A percentile compares a stretch with the other conserved stretches of the same genome.
phyloP scores from a whole-genome alignment of 2,329 filamentous ascomycete genomes.

The Helotiales sp. region DNA sequence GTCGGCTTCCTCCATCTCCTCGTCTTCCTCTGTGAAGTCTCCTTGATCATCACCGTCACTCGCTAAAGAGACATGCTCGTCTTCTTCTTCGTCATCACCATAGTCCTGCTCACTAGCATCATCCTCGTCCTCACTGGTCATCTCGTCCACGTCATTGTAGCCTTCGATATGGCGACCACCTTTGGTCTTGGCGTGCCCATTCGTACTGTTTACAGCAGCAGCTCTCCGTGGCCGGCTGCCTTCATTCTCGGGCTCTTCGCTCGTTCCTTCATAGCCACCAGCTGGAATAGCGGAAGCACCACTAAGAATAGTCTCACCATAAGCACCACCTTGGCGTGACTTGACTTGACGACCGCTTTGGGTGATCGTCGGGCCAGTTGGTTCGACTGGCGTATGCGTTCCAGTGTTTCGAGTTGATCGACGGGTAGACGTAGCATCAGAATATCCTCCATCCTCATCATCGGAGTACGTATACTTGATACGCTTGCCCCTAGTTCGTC shows the following conservation, averaged over 20 bases:
- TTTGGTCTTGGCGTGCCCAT: conserved; percentile 33
- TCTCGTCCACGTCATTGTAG: conserved; percentile 61
- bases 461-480: conserved; percentile 97
- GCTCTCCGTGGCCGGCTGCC: conserved; percentile 43
- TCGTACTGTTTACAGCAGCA: conserved; percentile 27
- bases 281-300: conserved; percentile 37
- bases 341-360: conserved; percentile 85
- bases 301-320: conserved; percentile 55
- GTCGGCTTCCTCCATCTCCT: conserved; percentile 51
- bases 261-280: conserved; percentile 44
- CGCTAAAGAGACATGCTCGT: conserved; percentile 63
- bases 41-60: conserved; percentile 58
- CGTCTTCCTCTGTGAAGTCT: conserved; percentile 44
- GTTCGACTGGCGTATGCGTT: conserved; percentile 70
- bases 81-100: conserved; percentile 71
- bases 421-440: conserved; percentile 61
- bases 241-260: conserved; percentile 45
- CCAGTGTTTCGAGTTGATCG: conserved; percentile 75
- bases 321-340: conserved; percentile 54
- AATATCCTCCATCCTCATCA: conserved; percentile 69
- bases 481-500: conserved; percentile 91
- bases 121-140: conserved; percentile 59
- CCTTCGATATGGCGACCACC: conserved; percentile 48
- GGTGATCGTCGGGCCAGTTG: conserved; percentile 65
- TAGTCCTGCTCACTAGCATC: conserved; percentile 74